These are phyloP conservation scores for Xenoacremonium recifei DNA, from an alignment of 2,329 filamentous ascomycete genomes.

Conservation along the genomic window DNA sequence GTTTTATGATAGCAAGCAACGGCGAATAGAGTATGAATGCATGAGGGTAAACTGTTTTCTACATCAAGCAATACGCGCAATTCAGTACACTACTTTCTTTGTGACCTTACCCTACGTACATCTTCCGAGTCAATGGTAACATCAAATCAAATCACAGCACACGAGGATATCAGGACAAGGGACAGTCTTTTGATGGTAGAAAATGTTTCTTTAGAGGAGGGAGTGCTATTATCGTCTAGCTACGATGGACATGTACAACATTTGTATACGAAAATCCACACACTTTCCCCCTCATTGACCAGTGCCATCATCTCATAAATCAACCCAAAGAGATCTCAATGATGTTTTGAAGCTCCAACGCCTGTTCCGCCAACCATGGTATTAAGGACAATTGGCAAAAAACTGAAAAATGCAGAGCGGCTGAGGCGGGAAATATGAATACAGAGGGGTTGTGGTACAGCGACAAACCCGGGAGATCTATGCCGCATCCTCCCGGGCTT, in stretches of 20 bases:
- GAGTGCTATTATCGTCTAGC: conserved; percentile 55
- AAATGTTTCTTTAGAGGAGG: conserved; percentile 57
- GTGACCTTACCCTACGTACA: too few relatives aligned
- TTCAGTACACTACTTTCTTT: too few relatives aligned
- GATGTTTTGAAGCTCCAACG: conserved; percentile 53
- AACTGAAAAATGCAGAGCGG: conserved; percentile 36
- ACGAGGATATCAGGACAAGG: too few relatives aligned
- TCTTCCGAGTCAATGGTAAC: too few relatives aligned
- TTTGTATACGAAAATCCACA: conserved; percentile 43
- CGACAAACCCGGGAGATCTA: conserved; percentile 32
- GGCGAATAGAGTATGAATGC: too few relatives aligned
- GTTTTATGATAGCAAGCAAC: too few relatives aligned
- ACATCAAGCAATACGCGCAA: too few relatives aligned
- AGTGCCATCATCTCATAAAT: conserved; percentile 46
- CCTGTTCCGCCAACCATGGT: conserved; percentile 46
- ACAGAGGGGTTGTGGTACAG: conserved; percentile 50
- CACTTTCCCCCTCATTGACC: conserved; percentile 40
- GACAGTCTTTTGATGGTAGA: too few relatives aligned
- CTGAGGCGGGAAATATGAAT: conserved; percentile 47
- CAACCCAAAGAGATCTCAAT: conserved; percentile 39
- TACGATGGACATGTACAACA: conserved; percentile 41
- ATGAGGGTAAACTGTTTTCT: too few relatives aligned
- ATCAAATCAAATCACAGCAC: too few relatives aligned
- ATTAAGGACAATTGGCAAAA: conserved; percentile 46
- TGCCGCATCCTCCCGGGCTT: conserved; percentile 33